Conservation (phyloP, 768 basidiomycete species). For the Boletus subparvulus region DNA sequence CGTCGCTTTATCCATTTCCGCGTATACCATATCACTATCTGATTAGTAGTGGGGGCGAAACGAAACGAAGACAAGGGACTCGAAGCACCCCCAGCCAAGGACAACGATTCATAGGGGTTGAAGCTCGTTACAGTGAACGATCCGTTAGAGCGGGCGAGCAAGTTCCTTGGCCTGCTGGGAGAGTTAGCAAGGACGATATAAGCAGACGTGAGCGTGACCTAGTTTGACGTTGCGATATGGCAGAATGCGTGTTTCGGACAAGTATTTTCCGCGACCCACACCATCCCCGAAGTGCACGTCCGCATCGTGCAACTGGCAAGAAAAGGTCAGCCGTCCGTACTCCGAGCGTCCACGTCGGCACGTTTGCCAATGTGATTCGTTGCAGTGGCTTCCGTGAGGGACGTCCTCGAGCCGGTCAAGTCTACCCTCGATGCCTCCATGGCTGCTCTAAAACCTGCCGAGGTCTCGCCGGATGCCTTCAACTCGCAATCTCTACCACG, state of each 20-base stretch:
- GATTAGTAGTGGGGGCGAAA: slow-evolving; percentile 30
- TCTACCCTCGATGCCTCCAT: slow-evolving; percentile 50
- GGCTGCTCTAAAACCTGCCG: slow-evolving; percentile 52
- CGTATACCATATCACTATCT: slow-evolving; percentile 13
- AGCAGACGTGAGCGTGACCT: slow-evolving; percentile 69
- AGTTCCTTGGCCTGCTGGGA: slow-evolving; percentile 63
- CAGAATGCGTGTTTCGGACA: slow-evolving; percentile 54
- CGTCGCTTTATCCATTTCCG: slow-evolving; percentile 12
- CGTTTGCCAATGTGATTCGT: background rate
- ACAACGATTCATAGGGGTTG: slow-evolving; percentile 82
- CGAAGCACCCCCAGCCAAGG: slow-evolving; percentile 53
- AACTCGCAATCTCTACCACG: slow-evolving; percentile 76
- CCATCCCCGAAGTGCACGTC: slow-evolving; percentile 61
- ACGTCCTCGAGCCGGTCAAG: slow-evolving; percentile 46
- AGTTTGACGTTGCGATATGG: slow-evolving; percentile 81
- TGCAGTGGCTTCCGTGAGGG: slow-evolving; percentile 46
- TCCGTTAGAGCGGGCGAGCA: slow-evolving; percentile 73
- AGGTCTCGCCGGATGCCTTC: slow-evolving; percentile 59
- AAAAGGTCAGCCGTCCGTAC: slow-evolving; percentile 40
- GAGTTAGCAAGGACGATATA: slow-evolving; percentile 52
- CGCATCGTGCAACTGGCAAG: slow-evolving; percentile 65
- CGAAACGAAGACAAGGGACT: slow-evolving; percentile 69
- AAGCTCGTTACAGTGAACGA: slow-evolving; percentile 63
- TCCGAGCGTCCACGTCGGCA: no score
- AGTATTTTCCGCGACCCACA: no score